Base-by-base conservation (phyloP, 1,139 yeast genomes). In the Yamadazyma oceani region DNA sequence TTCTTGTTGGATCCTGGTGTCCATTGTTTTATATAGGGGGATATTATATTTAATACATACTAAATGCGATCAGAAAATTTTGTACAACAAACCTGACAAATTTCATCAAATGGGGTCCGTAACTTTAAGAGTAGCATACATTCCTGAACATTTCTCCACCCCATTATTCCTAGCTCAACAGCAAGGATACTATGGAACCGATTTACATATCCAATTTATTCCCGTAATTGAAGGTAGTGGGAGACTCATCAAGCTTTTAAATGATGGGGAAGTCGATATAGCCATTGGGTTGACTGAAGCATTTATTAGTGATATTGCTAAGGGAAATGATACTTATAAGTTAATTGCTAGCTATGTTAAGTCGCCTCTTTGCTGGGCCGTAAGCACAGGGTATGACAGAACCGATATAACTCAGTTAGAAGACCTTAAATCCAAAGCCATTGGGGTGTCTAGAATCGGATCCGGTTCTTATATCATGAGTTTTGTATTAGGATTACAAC, bases 221-320 rank as follows among this genome's bases (percentile, higher is more conserved):
- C 86, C 89, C 0, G 92, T 76, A 40, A 85, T 89, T 13, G 87
- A 92, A 27, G 97, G 97, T 1, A 81, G 95, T 12, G 97, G 96
- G 1, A 86, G 89, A 50, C 70, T 89, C 58, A 85, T 89, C 57
- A 84, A 83, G 50, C 73, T 89, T 10, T 68, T 89, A 39, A 78
- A 81, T 46, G 73, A 68, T 17, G 70, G 75, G 17, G 78, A 82
- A 32, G 78, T 87, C 29, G 94, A 87, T 51, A 64, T 85, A 38
- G 95, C 92, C 29, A 78, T 89, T 52, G 97, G 97, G 0, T 72
- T 89, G 41, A 89, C 97, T 2, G 97, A 89, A 58, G 96, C 95
- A 0, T 89, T 88, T 59, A 79, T 89, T 6, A 80, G 95, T 26
- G 95, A 92, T 23, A 69, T 85, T 37, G 85, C 85, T 32, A 82